Evolutionary conservation across 2,329 filamentous ascomycete species (phyloP).

Genomic region (Daldinia sp.): DNA sequence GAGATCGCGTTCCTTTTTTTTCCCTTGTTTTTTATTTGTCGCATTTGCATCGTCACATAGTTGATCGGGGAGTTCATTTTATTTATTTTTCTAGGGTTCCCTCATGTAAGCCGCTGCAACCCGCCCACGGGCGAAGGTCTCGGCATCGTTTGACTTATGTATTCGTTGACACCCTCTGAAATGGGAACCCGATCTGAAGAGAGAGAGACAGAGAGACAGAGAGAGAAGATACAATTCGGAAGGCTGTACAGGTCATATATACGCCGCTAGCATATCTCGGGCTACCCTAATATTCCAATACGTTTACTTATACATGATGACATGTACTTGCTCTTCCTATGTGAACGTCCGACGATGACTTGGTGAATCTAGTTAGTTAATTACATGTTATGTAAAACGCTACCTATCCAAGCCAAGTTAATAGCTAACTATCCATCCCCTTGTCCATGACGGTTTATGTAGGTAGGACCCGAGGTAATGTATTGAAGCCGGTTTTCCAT

Average conservation of each 20-base stretch:
- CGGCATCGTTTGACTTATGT: slow-evolving; percentile 41
- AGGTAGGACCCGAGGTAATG: slow-evolving; percentile 8
- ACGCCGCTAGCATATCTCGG: slow-evolving; percentile 32
- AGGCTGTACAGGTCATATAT: slow-evolving; percentile 25
- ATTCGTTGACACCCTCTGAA: slow-evolving; percentile 30
- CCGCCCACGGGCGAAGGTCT: slow-evolving; percentile 10
- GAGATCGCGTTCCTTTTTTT: slow-evolving; percentile 27
- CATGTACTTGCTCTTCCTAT: neutral
- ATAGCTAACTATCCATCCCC: neutral
- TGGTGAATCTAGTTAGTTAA: neutral
- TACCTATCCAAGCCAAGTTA: neutral
- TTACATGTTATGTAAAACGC: neutral
- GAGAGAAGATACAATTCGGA: slow-evolving; percentile 5
- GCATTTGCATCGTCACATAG: slow-evolving; percentile 45
- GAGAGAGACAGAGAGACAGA: neutral
- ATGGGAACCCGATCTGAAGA: slow-evolving; percentile 32
- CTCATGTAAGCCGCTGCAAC: slow-evolving; percentile 40
- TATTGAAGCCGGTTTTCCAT: neutral
- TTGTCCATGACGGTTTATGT: neutral
- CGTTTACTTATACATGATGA: slow-evolving; percentile 7
- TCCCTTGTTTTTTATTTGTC: slow-evolving; percentile 24
- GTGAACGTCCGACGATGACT: neutral
- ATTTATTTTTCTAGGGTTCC: slow-evolving; percentile 51
- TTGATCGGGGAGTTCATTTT: slow-evolving; percentile 41
- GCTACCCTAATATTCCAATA: slow-evolving; percentile 35